These are phyloP conservation scores for Nemophila menziesii DNA, from an alignment of 257 asterid genomes.

Conservation along the genomic window DNA sequence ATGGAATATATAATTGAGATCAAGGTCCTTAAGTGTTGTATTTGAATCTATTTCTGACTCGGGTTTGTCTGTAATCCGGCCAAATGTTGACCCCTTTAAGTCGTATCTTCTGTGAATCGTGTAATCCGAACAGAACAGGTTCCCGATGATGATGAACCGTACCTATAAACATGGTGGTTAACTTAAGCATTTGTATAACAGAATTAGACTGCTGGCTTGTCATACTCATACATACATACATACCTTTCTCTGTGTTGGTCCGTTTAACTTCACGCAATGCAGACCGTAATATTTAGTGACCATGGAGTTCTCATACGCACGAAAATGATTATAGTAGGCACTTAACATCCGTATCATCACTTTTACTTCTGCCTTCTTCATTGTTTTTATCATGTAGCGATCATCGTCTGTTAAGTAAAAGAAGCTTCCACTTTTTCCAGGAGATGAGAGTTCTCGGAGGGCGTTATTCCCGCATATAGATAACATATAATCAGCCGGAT, in stretches of 20 bases:
- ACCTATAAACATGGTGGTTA: slow-evolving; percentile 32
- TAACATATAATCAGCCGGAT: slow-evolving; percentile 90
- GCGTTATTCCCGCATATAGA: slow-evolving; percentile 93
- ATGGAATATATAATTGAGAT: slow-evolving; percentile 69
- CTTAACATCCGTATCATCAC: slow-evolving; percentile 43
- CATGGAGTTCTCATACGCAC: slow-evolving; percentile 25
- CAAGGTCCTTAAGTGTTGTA: slow-evolving; percentile 88
- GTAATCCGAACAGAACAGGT: slow-evolving; percentile 66
- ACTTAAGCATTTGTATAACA: background rate
- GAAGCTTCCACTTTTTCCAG: slow-evolving; percentile 94
- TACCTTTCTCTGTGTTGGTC: slow-evolving; percentile 65
- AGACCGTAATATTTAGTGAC: slow-evolving; percentile 35
- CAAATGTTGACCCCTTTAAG: slow-evolving; percentile 91
- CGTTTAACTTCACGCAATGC: slow-evolving; percentile 32
- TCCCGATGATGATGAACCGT: slow-evolving; percentile 84
- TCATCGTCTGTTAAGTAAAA: slow-evolving; percentile 87
- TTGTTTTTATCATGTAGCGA: slow-evolving; percentile 95
- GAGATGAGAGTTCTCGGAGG: slow-evolving; percentile 78
- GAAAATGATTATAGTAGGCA: slow-evolving; percentile 35
- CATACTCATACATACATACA: background rate
- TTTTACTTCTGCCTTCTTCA: slow-evolving; percentile 95
- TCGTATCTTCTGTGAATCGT: slow-evolving; percentile 66
- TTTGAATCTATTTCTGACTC: slow-evolving; percentile 77
- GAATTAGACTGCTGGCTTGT: background rate
- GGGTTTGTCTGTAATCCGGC: slow-evolving; percentile 76